phyloP scores from a whole-genome alignment of 164 flowering plant species.

The Akebia trifoliata region DNA sequence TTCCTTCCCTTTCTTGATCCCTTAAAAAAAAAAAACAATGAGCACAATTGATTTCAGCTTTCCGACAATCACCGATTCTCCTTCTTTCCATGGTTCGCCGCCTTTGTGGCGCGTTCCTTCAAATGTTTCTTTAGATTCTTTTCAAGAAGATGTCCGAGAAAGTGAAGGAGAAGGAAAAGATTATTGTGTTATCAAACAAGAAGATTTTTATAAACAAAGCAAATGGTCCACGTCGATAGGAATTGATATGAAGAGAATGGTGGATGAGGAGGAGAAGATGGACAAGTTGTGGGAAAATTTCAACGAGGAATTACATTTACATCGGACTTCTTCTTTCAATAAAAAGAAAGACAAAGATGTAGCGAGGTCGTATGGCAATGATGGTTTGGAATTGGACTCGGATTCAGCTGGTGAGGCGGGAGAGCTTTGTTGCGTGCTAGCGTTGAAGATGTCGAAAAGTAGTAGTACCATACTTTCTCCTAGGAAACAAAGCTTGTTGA shows the following conservation, averaged over 20 bases:
- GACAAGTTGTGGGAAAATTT: constrained; percentile 68
- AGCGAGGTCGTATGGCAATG: not conserved
- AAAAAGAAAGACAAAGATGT: not conserved
- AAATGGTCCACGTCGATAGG: constrained; percentile 23
- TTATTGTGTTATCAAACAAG: not conserved
- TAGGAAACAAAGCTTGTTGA: constrained; percentile 30
- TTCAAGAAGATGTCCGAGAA: not conserved
- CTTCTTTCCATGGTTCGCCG: constrained; percentile 23
- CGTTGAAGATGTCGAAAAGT: constrained; percentile 26
- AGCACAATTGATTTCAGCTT: constrained; percentile 48
- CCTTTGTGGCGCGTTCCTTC: constrained; percentile 41
- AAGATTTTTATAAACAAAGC: not conserved
- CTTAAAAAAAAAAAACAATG: not conserved
- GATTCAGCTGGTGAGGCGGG: not conserved
- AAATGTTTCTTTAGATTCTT: constrained; percentile 10
- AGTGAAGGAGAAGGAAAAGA: not conserved
- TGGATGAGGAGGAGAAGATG: constrained; percentile 50
- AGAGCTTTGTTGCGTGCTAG: constrained; percentile 23
- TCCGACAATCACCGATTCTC: constrained; percentile 27
- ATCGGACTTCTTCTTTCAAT: constrained; percentile 11
- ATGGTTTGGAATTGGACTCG: not conserved
- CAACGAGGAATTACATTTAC: constrained; percentile 39
- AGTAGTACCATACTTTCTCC: constrained; percentile 11
- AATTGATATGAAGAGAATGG: not conserved
- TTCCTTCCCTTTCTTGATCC: not conserved